Evolutionary conservation across 2,329 filamentous ascomycete species (phyloP), one percentile per base, ranked within the genome.

Genomic region (Neobulgaria alba): DNA sequence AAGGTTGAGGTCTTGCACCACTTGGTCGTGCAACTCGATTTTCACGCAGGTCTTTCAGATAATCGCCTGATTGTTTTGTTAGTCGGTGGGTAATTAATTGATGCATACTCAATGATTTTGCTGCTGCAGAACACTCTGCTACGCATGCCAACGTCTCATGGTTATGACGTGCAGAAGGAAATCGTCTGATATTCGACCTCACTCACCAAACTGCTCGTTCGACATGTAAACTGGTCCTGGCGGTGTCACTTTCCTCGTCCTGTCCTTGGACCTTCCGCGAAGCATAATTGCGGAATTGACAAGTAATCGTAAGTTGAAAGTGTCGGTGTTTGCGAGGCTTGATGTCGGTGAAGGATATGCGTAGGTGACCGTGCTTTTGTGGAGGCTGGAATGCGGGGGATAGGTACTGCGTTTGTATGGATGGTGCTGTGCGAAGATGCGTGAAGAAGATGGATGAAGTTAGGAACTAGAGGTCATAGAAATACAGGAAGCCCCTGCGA

Each of bases 11-110:
- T 49, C 84, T 72, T 36, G 82, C 81, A 47, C 84, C 83, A 42
- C 77, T 81, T 7, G 84, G 84, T 41, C 84, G 73, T 26, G 73
- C 68, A 41, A 77, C 68, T 38, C 80, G 77, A 61, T 75, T 83
- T 51, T 72, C 76, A 51, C 85, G 79, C 26, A 90, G 72, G 51
- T 80, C 76, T 52, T 79, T 70, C 26, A 88, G 73, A 60, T 87
- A 89, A 45, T 70, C 69, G 50, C 79, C 83, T 87, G 63, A 46
- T 49, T n/a, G n/a, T 31, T 26, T 29, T 33, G 36, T 52, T 40
- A 58, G 50, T 23, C 43, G 32, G 15, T 18, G 15, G 37, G 10
- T 31, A 26, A 29, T 10, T 15, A 20, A 10, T n/a, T 10, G 29
- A 38, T 38, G 15, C 10, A 26, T 7, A 12, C 7, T 17, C 23